phyloP scores from a whole-genome alignment of 257 asterid species.

The Anisodus tanguticus region DNA sequence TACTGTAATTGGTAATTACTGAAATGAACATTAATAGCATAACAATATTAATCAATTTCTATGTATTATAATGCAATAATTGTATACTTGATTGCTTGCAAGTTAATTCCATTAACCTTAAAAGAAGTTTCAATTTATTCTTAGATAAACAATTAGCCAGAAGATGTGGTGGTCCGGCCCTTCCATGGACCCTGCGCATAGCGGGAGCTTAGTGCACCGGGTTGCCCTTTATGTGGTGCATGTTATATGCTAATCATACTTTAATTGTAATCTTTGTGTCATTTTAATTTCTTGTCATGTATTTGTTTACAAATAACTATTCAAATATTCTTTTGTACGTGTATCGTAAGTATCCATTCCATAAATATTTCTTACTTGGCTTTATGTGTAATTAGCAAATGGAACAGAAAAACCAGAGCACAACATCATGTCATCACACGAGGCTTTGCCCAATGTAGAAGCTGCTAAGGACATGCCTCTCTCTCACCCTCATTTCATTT shows the following conservation, averaged over 20 bases:
- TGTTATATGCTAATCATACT: background rate
- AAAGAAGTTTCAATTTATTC: background rate
- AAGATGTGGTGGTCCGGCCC: background rate
- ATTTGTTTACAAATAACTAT: background rate
- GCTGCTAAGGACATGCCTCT: slow-evolving; percentile 12
- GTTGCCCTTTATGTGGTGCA: background rate
- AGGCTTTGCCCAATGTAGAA: background rate
- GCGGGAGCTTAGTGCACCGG: no score
- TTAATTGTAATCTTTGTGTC: background rate
- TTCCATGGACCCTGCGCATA: no score
- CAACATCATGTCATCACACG: background rate
- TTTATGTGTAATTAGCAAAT: background rate
- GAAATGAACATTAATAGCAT: slow-evolving; percentile 10
- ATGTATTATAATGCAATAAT: background rate
- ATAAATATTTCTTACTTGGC: background rate
- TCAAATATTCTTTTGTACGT: background rate
- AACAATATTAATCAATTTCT: background rate
- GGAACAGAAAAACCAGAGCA: background rate
- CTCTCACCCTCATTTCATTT: background rate
- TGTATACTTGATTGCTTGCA: background rate
- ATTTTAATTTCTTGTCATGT: background rate
- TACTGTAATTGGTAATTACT: slow-evolving; percentile 7
- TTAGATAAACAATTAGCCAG: slow-evolving; percentile 4
- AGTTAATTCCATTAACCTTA: background rate
- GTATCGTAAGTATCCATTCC: background rate